These are phyloP conservation scores for Magnolia kwangsiensis DNA, from an alignment of 164 flowering plant genomes.

Conservation along the genomic window DNA sequence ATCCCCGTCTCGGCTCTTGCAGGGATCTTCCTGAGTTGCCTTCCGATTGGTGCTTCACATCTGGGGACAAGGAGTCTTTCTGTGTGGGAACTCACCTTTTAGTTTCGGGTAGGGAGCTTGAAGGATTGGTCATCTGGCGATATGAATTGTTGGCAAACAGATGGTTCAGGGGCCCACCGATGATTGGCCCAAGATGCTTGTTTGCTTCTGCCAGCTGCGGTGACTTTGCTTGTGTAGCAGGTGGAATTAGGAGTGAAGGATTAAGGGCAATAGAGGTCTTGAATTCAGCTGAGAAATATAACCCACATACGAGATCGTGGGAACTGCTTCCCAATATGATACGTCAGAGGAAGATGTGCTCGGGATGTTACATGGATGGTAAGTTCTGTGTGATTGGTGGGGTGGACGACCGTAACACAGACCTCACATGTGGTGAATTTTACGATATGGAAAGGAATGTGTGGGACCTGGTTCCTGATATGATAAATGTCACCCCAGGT, in stretches of 20 bases:
- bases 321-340: slow-evolving; percentile 56
- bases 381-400: slow-evolving; percentile 84
- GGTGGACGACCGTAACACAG: slow-evolving; percentile 29
- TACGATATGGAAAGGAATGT: slow-evolving; percentile 39
- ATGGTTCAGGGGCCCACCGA: slow-evolving; percentile 67
- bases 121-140: slow-evolving; percentile 59
- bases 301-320: slow-evolving; percentile 52
- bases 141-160: slow-evolving; percentile 50
- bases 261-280: slow-evolving; percentile 22
- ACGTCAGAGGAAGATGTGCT: slow-evolving; percentile 42
- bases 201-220: slow-evolving; percentile 80
- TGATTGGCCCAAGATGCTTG: slow-evolving; percentile 64
- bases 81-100: slow-evolving; percentile 74
- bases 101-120: slow-evolving; percentile 65
- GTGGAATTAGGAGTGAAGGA: slow-evolving; percentile 44
- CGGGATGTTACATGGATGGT: slow-evolving; percentile 72
- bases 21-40: slow-evolving; percentile 59
- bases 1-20: slow-evolving; percentile 35
- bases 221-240: slow-evolving; percentile 59
- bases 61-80: slow-evolving; percentile 71
- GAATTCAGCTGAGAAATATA: slow-evolving; percentile 59
- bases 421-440: slow-evolving; percentile 62
- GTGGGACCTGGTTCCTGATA: slow-evolving; percentile 66
- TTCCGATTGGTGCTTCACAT: slow-evolving; percentile 42
- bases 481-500: slow-evolving; percentile 43